Conservation (phyloP, 768 basidiomycete species). For the Chalciporus piperatus region DNA sequence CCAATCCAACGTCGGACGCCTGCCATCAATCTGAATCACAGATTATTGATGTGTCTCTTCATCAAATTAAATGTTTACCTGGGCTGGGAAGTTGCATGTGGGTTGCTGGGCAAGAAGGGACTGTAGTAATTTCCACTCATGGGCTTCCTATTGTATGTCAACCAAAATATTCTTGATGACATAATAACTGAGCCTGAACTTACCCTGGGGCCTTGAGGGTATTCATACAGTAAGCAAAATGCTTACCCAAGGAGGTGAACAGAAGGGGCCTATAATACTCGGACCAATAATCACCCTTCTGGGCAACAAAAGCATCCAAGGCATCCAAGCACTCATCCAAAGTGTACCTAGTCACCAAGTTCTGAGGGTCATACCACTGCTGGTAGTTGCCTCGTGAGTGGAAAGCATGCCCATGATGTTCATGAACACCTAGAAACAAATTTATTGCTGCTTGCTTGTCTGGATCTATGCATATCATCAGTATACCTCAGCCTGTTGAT, state of each 20-base stretch:
- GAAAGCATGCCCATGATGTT: conserved; percentile 48
- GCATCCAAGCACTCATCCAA: conserved; percentile 62
- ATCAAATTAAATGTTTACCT: conserved; percentile 29
- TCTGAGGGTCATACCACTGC: conserved; percentile 77
- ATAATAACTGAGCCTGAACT: conserved; percentile 16
- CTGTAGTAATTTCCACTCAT: conserved; percentile 65
- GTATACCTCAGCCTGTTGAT: not conserved
- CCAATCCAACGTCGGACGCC: conserved; percentile 80
- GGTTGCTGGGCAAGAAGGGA: conserved; percentile 68
- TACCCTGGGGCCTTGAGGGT: conserved; percentile 82
- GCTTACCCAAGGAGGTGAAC: conserved; percentile 83
- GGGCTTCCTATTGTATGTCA: conserved; percentile 51
- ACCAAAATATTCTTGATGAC: not conserved
- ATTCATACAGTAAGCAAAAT: conserved; percentile 93
- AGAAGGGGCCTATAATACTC: conserved; percentile 85
- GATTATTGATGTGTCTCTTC: conserved; percentile 13
- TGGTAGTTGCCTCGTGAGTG: conserved; percentile 70
- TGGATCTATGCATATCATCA: conserved; percentile 55
- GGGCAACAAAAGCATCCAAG: conserved; percentile 57
- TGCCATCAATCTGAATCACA: conserved; percentile 57
- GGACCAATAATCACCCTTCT: conserved; percentile 75
- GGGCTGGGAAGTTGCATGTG: conserved; percentile 34
- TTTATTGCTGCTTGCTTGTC: conserved; percentile 98
- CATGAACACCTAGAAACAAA: conserved; percentile 84
- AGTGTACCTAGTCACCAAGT: conserved; percentile 67